Percentiles rank a stretch among this genome's conserved stretches.
phyloP scores from a whole-genome alignment of 768 basidiomycete genomes.

The Collybiopsis luxurians region DNA sequence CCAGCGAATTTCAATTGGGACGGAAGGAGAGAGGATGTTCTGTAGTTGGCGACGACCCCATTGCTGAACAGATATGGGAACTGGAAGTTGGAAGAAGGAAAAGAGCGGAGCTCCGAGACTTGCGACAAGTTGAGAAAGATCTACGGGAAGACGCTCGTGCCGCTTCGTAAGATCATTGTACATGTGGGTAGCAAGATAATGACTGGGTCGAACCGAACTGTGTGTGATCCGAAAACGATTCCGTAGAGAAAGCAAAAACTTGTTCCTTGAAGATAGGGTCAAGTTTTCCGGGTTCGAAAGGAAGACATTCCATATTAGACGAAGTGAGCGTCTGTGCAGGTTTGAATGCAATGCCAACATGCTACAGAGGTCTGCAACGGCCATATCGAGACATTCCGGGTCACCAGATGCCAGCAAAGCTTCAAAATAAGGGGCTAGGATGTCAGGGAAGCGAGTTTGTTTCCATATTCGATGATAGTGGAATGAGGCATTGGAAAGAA shows the following conservation, averaged over 20 bases:
- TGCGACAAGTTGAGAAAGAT: constrained; percentile 14
- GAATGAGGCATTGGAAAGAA: constrained; percentile 30
- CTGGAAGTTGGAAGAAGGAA: constrained; percentile 15
- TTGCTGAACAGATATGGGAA: constrained; percentile 11
- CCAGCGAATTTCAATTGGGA: constrained; percentile 38
- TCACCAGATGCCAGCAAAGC: constrained; percentile 31
- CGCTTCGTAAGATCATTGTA: constrained; percentile 5
- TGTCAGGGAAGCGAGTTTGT: constrained; percentile 33
- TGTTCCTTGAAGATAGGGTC: constrained; percentile 24
- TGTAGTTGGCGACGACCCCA: constrained; percentile 26
- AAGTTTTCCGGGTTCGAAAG: constrained; percentile 24
- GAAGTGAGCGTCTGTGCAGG: constrained; percentile 32
- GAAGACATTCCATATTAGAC: constrained; percentile 40
- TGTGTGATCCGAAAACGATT: constrained; percentile 23
- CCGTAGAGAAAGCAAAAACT: constrained; percentile 32
- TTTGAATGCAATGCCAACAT: constrained; percentile 29
- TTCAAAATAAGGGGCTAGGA: constrained; percentile 47
- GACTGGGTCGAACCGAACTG: background rate
- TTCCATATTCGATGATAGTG: constrained; percentile 40
- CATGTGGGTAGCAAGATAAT: constrained; percentile 2
- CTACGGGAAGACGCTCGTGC: constrained; percentile 7
- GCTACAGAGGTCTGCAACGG: constrained; percentile 33
- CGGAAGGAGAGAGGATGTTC: constrained; percentile 25
- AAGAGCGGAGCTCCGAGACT: constrained; percentile 24
- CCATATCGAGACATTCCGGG: constrained; percentile 23